These are phyloP conservation scores for Eimeria tenella DNA, from an alignment of 169 alveolate species.

Conservation along the genomic window DNA sequence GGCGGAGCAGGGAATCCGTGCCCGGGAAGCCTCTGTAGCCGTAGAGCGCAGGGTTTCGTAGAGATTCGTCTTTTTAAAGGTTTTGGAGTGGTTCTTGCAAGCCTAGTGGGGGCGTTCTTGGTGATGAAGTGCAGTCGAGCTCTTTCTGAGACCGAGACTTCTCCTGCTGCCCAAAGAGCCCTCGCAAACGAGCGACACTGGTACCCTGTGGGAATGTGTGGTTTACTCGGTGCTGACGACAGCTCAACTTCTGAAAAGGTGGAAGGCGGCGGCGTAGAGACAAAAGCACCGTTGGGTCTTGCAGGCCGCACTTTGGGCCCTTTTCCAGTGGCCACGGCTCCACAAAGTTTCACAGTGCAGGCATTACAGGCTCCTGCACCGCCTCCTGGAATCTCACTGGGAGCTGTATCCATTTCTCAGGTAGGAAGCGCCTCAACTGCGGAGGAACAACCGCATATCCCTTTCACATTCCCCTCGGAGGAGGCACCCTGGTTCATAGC, in stretches of 20 bases:
- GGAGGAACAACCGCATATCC: too few relatives aligned
- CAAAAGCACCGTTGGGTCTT: too few relatives aligned
- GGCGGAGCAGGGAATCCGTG: too few relatives aligned
- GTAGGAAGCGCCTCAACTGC: neutral
- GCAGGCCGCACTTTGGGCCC: too few relatives aligned
- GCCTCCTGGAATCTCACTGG: neutral
- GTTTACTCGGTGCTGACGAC: neutral
- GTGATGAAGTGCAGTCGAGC: neutral
- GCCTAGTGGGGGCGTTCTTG: neutral
- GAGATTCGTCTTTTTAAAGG: too few relatives aligned
- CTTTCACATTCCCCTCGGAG: too few relatives aligned
- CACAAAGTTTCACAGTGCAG: neutral
- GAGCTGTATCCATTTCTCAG: too few relatives aligned
- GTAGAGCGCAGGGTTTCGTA: too few relatives aligned
- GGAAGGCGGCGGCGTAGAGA: too few relatives aligned
- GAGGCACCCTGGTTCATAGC: too few relatives aligned
- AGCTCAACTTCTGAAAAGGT: neutral
- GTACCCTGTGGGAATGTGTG: neutral
- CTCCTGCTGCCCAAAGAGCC: neutral
- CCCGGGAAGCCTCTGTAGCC: too few relatives aligned
- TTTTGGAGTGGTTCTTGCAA: neutral
- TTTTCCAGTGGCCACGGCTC: too few relatives aligned
- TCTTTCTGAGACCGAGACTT: neutral
- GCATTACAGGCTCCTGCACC: neutral
- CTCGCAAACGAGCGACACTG: neutral